Base-by-base conservation (phyloP, 1,284 basidiomycete genomes). In the Cryptococcus floricola region DNA sequence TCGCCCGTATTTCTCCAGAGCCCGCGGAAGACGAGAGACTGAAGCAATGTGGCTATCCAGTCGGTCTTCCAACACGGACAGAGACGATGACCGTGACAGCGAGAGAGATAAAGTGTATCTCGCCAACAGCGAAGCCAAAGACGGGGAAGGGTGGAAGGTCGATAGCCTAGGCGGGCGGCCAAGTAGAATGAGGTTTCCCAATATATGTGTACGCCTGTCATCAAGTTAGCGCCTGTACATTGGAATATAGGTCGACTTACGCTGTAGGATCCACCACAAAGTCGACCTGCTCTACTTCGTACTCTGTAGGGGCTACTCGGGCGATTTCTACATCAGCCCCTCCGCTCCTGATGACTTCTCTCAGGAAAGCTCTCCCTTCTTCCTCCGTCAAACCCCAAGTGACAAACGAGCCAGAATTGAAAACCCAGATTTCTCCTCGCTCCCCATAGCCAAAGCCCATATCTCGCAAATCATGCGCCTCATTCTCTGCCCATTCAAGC, bases 91-190 rank as follows among this genome's bases (percentile, higher is more conserved):
- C 13, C 91, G 84, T 0, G 91, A 88, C 12, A 95, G 82, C 0
- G 91, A 90, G 67, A 94, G 88, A 0, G 90, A 92, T 73, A 87
- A 89, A 3, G 91, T 87, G 70, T 94, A 95, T 34, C 91, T 86
- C 1, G 87, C 88, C 1, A 92, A 80, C 2, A 93, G 79, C 0
- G 88, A 67, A 18, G 74, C 69, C 55, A 75, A 70, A n/a, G 68
- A 70, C 7, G 68, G 73, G 28, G 71, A 73, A 14, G 66, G 64
- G 34, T 68, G 71, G 63, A 75, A 77, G 13, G 70, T 75, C 8
- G 71, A 75, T 12, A 77, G 63, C 28, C 69, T 66, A 77, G 84
- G 80, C 18, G 82, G 83, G 50, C 83, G 80, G 3, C 91, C 91
- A n/a, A 94, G 83, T 50, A 93, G 88, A 59, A 93, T 92, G 55